These are phyloP conservation scores for Ascoidea tarda DNA, from an alignment of 805 yeast genomes.

Conservation along the genomic window DNA sequence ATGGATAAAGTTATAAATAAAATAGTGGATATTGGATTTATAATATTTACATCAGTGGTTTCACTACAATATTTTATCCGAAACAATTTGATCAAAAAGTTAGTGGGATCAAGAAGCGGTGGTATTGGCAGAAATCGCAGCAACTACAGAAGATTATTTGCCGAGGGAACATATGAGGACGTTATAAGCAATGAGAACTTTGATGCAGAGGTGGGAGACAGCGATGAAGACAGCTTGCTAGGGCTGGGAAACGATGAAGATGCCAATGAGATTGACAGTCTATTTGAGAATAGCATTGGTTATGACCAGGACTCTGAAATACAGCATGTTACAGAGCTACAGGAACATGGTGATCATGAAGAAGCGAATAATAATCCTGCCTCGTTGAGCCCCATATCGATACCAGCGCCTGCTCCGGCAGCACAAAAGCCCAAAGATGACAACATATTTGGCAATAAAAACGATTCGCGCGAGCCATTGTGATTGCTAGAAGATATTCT, in stretches of 20 bases:
- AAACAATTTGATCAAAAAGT: conserved; percentile 7
- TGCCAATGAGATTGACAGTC: conserved; percentile 31
- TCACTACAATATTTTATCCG: conserved; percentile 9
- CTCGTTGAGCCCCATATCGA: no score
- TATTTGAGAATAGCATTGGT: conserved; percentile 20
- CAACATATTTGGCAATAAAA: no score
- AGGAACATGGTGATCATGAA: no score
- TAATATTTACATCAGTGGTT: conserved; percentile 24
- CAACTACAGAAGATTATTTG: conserved; percentile 17
- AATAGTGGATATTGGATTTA: conserved; percentile 44
- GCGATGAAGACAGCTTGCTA: conserved; percentile 21
- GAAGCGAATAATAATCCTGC: no score
- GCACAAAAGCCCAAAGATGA: no score
- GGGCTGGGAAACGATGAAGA: conserved; percentile 29
- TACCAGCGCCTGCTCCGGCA: no score
- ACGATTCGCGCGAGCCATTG: no score
- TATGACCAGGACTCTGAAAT: conserved; percentile 13
- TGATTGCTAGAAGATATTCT: no score
- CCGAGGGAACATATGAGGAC: conserved; percentile 18
- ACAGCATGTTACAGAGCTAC: no score
- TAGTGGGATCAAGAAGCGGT: conserved; percentile 13
- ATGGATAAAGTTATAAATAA: conserved; percentile 45
- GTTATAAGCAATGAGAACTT: conserved; percentile 6
- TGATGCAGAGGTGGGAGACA: conserved; percentile 14
- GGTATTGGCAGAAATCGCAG: conserved; percentile 17